Percentiles rank a stretch among this genome's conserved stretches.
phyloP scores from a whole-genome alignment of 148 eudicot species.

The Silene latifolia region DNA sequence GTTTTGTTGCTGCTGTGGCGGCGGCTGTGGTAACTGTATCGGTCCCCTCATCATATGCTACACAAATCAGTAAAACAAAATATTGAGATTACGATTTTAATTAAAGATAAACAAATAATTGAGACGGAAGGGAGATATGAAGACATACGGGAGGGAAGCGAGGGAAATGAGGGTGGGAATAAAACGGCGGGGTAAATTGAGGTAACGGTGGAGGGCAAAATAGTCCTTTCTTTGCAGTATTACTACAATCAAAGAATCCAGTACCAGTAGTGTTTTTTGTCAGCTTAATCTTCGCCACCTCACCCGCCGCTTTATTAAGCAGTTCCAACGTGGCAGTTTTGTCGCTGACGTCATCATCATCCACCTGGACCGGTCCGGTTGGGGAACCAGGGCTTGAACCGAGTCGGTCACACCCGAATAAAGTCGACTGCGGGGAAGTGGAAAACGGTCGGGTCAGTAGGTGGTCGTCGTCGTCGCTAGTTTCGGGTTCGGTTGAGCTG shows the following conservation, averaged over 20 bases:
- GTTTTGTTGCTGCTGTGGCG: slow-evolving; percentile 4
- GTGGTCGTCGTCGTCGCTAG: slow-evolving; percentile 61
- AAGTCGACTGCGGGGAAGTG: slow-evolving; percentile 73
- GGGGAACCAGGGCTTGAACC: slow-evolving; percentile 31
- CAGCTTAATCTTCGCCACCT: slow-evolving; percentile 51
- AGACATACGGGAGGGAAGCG: slow-evolving; percentile 22
- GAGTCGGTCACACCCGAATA: slow-evolving; percentile 30
- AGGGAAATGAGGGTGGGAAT: slow-evolving; percentile 26
- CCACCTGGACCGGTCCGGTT: background rate
- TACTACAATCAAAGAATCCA: slow-evolving; percentile 33
- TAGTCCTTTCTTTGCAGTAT: slow-evolving; percentile 22
- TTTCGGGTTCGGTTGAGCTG: slow-evolving; percentile 44
- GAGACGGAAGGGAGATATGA: background rate
- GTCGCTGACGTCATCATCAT: background rate
- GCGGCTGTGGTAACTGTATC: background rate
- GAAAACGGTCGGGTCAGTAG: slow-evolving; percentile 20
- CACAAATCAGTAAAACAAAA: no score
- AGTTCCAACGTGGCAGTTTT: slow-evolving; percentile 35
- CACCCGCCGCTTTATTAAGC: slow-evolving; percentile 53
- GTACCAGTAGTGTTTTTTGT: slow-evolving; percentile 18
- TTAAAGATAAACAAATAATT: background rate
- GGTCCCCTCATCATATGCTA: slow-evolving; percentile 15
- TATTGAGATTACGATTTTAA: no score
- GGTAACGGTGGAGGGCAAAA: slow-evolving; percentile 18
- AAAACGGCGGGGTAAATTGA: slow-evolving; percentile 5